Percentiles rank a stretch among this genome's conserved stretches.
These are phyloP conservation scores for Cryphonectria nitschkei DNA, from an alignment of 2,329 filamentous ascomycete genomes.

Conservation along the genomic window DNA sequence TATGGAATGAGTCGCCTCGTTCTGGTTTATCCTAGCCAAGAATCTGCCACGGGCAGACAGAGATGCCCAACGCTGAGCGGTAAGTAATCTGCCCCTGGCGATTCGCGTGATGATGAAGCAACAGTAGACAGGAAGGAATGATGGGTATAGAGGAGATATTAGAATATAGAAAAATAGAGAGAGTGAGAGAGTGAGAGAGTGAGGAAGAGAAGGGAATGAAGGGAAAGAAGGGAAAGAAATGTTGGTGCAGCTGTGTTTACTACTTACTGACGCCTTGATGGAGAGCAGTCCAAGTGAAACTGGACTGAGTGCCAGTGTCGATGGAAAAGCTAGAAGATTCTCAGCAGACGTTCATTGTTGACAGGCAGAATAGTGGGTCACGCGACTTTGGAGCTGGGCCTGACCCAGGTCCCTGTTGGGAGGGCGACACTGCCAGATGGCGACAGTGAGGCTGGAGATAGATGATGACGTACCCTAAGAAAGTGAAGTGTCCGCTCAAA, in stretches of 20 bases:
- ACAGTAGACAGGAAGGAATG: not conserved
- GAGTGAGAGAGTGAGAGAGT: too few relatives aligned
- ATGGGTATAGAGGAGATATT: not conserved
- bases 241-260: not conserved
- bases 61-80: not conserved
- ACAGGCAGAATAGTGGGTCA: not conserved
- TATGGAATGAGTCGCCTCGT: not conserved
- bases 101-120: not conserved
- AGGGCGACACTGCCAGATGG: not conserved
- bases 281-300: not conserved
- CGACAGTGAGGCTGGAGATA: not conserved
- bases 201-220: not conserved
- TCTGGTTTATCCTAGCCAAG: not conserved
- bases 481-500: constrained; percentile 25
- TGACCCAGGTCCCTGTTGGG: not conserved
- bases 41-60: not conserved
- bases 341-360: not conserved
- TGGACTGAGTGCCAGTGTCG: not conserved
- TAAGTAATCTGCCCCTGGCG: not conserved
- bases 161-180: not conserved
- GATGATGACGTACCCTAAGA: constrained; percentile 17
- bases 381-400: not conserved
- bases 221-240: not conserved
- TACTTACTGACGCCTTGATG: constrained; percentile 2
- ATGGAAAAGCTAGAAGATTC: not conserved